Evolutionary conservation across 768 basidiomycete genomes (phyloP).

Genomic region (Floccularia luteovirens): DNA sequence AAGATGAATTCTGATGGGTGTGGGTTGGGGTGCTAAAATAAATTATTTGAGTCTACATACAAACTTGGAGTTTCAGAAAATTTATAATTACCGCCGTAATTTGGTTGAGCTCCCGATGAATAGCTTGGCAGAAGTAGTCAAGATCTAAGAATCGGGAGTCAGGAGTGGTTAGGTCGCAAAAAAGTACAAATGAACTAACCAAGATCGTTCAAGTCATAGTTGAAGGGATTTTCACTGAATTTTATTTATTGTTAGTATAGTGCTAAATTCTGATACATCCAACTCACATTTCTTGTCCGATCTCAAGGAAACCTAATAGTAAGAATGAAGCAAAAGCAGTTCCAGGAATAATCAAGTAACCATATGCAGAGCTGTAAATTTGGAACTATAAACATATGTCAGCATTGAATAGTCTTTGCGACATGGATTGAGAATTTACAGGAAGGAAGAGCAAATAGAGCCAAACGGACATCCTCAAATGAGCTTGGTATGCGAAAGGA

Average conservation of each 20-base stretch:
- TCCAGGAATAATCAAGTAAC: conserved; percentile 45
- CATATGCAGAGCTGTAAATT: conserved; percentile 29
- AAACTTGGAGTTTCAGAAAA: not conserved
- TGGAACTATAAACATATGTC: conserved; percentile 28
- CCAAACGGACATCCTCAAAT: conserved; percentile 55
- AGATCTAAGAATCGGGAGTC: conserved; percentile 30
- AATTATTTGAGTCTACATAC: conserved; percentile 6
- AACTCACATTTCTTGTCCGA: conserved; percentile 51
- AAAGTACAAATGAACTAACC: conserved; percentile 18
- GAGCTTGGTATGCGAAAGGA: conserved; percentile 66
- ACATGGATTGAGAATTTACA: not conserved
- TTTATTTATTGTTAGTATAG: not conserved
- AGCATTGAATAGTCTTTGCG: not conserved
- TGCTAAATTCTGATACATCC: not conserved
- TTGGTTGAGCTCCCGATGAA: conserved; percentile 58
- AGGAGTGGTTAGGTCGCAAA: not conserved
- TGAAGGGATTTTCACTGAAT: conserved; percentile 52
- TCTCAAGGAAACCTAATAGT: conserved; percentile 53
- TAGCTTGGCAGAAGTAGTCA: conserved; percentile 54
- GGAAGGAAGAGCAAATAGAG: conserved; percentile 36
- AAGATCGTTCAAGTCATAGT: conserved; percentile 55
- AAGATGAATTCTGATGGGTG: conserved; percentile 45
- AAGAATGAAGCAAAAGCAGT: conserved; percentile 52
- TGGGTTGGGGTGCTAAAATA: conserved; percentile 39
- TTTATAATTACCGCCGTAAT: conserved; percentile 52